Evolutionary conservation across 2,329 filamentous ascomycete genomes (phyloP).

Genomic region (Diaporthe eres): DNA sequence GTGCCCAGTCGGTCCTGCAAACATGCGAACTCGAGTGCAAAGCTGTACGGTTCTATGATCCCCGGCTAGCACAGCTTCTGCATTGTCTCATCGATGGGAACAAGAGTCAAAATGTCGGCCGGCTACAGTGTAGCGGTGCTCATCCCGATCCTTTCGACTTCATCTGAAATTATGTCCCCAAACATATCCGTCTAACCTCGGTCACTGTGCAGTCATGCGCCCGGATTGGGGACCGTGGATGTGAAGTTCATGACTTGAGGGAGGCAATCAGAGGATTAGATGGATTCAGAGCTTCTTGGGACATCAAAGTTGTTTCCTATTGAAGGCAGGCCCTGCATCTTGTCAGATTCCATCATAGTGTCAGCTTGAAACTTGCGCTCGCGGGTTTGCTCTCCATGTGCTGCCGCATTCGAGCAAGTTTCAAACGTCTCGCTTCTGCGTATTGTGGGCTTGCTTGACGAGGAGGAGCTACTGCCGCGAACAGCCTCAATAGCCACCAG

Average conservation of each 20-base stretch:
- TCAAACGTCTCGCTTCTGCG: neutral
- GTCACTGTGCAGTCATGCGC: neutral
- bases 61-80: too few relatives aligned
- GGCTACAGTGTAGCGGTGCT: neutral
- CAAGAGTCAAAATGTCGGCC: neutral
- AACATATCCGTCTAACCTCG: neutral
- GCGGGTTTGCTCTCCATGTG: neutral
- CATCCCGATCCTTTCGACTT: neutral
- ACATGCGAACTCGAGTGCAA: neutral
- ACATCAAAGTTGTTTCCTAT: neutral
- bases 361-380: conserved; percentile 8
- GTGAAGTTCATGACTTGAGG: neutral
- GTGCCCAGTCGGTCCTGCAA: neutral
- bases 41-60: neutral
- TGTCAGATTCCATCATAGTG: neutral
- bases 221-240: neutral
- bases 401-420: conserved; percentile 20
- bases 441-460: neutral
- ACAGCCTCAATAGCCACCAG: neutral
- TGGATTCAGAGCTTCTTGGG: neutral
- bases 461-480: neutral
- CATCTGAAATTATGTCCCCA: neutral
- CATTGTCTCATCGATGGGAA: neutral
- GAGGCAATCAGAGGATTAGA: neutral
- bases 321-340: neutral